These are phyloP conservation scores for Kalmanozyma brasiliensis DNA, from an alignment of 1,284 basidiomycete genomes.

Conservation along the genomic window DNA sequence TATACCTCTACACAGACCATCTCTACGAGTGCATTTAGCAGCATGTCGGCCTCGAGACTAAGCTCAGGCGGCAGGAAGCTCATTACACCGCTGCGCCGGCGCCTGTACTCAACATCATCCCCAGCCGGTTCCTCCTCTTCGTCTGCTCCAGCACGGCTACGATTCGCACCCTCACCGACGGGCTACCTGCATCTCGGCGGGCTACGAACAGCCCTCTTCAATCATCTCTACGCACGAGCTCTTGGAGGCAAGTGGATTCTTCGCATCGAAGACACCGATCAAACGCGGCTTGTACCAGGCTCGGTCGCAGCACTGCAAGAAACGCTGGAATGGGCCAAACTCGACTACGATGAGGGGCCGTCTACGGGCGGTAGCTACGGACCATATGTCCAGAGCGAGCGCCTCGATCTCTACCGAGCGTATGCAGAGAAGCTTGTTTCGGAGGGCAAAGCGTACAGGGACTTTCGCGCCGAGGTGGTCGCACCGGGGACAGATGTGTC, in stretches of 20 bases:
- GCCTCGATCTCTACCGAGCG: constrained; percentile 81
- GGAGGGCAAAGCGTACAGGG: constrained; percentile 90
- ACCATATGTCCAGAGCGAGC: constrained; percentile 77
- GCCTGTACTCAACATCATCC: constrained; percentile 6
- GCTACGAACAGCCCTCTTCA: constrained; percentile 93
- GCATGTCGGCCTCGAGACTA: constrained; percentile 3
- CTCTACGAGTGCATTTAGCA: background rate
- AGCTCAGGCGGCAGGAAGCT: constrained; percentile 1
- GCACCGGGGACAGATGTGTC: constrained; percentile 72
- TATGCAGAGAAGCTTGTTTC: constrained; percentile 81
- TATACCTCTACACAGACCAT: background rate
- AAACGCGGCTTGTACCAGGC: constrained; percentile 75
- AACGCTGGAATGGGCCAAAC: constrained; percentile 88
- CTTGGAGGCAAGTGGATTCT: constrained; percentile 87
- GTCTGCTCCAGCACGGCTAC: constrained; percentile 70
- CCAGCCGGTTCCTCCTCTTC: background rate
- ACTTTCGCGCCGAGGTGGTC: constrained; percentile 81
- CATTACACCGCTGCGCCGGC: background rate
- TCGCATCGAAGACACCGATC: constrained; percentile 93
- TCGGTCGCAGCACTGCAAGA: constrained; percentile 82
- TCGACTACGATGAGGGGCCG: constrained; percentile 89
- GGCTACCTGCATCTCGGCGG: constrained; percentile 94
- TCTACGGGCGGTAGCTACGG: constrained; percentile 66
- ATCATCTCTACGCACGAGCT: constrained; percentile 85
- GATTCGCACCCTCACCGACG: constrained; percentile 97